These are phyloP conservation scores for Globisporangium mamillatum DNA, from an alignment of 352 stramenopile genomes.

Conservation along the genomic window DNA sequence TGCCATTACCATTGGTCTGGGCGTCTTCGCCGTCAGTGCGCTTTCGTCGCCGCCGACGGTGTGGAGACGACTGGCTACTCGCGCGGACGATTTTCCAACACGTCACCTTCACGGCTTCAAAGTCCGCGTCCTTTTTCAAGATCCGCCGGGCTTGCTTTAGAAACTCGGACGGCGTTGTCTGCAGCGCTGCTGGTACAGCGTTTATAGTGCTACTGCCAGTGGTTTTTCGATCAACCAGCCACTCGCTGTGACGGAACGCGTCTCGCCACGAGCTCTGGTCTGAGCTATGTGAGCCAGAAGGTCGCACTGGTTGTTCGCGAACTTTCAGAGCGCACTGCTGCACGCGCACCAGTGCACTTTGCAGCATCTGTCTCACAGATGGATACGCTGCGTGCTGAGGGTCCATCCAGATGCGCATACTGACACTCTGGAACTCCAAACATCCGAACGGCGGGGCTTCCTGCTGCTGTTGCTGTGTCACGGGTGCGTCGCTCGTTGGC, in stretches of 20 bases:
- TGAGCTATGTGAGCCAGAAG: background rate
- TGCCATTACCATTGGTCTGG: background rate
- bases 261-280: slow-evolving; percentile 10
- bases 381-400: slow-evolving; percentile 5
- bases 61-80: background rate
- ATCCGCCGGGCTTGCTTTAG: slow-evolving; percentile 9
- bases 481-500: background rate
- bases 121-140: slow-evolving; percentile 20
- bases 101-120: slow-evolving; percentile 23
- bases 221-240: background rate
- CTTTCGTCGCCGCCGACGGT: background rate
- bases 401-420: slow-evolving; percentile 39
- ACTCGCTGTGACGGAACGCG: slow-evolving; percentile 25
- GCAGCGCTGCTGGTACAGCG: background rate
- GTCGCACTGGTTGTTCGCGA: background rate
- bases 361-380: slow-evolving; percentile 14
- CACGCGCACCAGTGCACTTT: slow-evolving; percentile 15
- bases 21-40: slow-evolving; percentile 1
- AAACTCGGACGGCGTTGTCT: slow-evolving; percentile 11
- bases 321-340: slow-evolving; percentile 9
- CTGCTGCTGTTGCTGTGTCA: slow-evolving; percentile 1
- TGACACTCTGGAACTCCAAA: slow-evolving; percentile 30
- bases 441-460: slow-evolving; percentile 27
- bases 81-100: slow-evolving; percentile 14
- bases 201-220: background rate